Percentiles rank a stretch among this genome's conserved stretches.
phyloP scores from a whole-genome alignment of 345 rosid genomes.

The Chamaenerion angustifolium region DNA sequence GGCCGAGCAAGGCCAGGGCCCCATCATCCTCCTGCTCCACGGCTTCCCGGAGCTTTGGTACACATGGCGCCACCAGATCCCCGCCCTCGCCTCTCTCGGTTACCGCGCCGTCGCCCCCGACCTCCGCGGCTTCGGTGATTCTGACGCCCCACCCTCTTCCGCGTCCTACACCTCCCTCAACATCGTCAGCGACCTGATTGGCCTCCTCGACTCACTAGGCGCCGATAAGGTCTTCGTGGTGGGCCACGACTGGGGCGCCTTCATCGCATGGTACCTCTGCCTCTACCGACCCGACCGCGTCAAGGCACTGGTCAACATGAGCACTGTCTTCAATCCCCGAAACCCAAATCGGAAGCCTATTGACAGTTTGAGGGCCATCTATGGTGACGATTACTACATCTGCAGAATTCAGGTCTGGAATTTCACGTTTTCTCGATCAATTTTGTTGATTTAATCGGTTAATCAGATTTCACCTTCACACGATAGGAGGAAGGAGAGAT shows the following conservation, averaged over 20 bases:
- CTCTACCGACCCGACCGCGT: constrained; percentile 27
- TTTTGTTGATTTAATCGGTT: background rate
- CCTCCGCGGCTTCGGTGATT: constrained; percentile 69
- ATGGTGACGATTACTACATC: constrained; percentile 63
- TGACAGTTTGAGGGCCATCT: constrained; percentile 22
- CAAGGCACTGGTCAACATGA: constrained; percentile 21
- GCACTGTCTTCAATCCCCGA: constrained; percentile 33
- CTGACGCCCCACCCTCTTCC: constrained; percentile 38
- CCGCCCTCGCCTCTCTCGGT: constrained; percentile 41
- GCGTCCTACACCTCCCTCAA: constrained; percentile 32
- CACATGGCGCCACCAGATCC: constrained; percentile 77
- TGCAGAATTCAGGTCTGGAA: constrained; percentile 63
- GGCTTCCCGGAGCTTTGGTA: constrained; percentile 91
- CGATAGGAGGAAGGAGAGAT: constrained; percentile 48
- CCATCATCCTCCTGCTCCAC: constrained; percentile 51
- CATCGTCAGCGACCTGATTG: constrained; percentile 39
- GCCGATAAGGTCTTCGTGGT: constrained; percentile 25
- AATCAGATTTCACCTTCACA: background rate
- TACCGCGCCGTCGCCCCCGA: constrained; percentile 80
- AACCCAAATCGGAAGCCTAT: constrained; percentile 41
- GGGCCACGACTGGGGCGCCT: constrained; percentile 43
- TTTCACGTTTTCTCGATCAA: too few species aligned
- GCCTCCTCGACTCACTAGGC: constrained; percentile 21
- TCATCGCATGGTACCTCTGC: constrained; percentile 30
- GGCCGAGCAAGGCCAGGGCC: constrained; percentile 53